Evolutionary conservation across 2,329 filamentous ascomycete species (phyloP).

Genomic region (Ophiostoma piceae): DNA sequence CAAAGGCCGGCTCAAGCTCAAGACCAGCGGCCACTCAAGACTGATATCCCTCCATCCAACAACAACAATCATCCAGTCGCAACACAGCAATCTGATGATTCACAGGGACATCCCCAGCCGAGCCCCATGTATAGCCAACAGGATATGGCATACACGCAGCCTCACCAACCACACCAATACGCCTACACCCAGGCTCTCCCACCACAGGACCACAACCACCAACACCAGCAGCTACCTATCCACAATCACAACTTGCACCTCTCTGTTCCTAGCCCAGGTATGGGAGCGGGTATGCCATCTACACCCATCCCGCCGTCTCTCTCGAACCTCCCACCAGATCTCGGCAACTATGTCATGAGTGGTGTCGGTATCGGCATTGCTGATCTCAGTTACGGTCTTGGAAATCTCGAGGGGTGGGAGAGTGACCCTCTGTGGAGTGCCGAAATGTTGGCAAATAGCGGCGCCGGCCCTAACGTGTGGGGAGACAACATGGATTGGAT

Average conservation of each 20-base stretch:
- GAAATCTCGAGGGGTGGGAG: constrained; percentile 23
- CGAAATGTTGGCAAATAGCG: constrained; percentile 26
- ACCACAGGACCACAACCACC: neutral
- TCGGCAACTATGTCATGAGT: constrained; percentile 12
- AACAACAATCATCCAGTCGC: neutral
- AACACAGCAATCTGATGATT: neutral
- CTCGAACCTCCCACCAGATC: constrained; percentile 15
- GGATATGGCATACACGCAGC: neutral
- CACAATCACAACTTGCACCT: constrained; percentile 1
- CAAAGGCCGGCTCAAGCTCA: neutral
- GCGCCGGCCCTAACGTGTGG: constrained; percentile 28
- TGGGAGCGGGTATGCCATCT: neutral
- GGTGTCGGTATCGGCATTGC: constrained; percentile 7
- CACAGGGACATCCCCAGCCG: neutral
- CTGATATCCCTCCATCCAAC: neutral
- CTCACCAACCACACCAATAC: neutral
- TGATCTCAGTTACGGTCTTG: constrained; percentile 16
- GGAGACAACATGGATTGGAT: constrained; percentile 25
- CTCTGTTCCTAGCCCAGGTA: neutral
- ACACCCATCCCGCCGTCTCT: neutral
- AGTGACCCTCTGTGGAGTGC: constrained; percentile 25
- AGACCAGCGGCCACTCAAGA: neutral
- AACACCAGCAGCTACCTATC: constrained; percentile 10
- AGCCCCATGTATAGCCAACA: neutral
- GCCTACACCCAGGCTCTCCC: neutral